Conservation (phyloP, 345 rosid species). For the Rhodomyrtus tomentosa region DNA sequence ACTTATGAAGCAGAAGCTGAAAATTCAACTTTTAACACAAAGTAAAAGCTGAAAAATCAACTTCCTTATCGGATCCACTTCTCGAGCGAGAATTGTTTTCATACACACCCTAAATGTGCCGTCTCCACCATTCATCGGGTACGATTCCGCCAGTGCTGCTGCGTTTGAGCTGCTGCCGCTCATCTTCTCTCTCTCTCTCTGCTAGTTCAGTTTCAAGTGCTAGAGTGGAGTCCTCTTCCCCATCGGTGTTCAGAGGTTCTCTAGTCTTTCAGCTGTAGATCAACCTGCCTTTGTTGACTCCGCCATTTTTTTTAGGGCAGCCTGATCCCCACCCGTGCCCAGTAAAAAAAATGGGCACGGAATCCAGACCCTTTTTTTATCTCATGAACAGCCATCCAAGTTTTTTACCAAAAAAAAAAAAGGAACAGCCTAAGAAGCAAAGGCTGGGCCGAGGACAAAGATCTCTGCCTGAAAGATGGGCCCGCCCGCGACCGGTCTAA, state of each 20-base stretch:
- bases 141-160: background rate
- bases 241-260: background rate
- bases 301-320: background rate
- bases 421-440: background rate
- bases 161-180: background rate
- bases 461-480: background rate
- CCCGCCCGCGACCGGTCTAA: background rate
- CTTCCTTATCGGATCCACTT: no score
- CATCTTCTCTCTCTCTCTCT: background rate
- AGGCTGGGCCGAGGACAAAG: background rate
- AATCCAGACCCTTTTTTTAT: no score
- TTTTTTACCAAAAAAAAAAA: no score
- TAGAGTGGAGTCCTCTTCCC: background rate
- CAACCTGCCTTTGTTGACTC: background rate
- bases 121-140: conserved; percentile 38
- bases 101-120: no score
- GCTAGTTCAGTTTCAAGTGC: background rate
- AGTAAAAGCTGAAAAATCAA: no score
- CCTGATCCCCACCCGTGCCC: no score
- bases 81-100: no score
- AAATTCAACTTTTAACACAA: no score
- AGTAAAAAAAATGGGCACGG: no score
- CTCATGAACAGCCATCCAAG: background rate
- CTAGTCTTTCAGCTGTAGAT: background rate
- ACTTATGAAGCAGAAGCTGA: no score